phyloP scores from a whole-genome alignment of 2,329 filamentous ascomycete genomes.

The Monosporascus sp. region DNA sequence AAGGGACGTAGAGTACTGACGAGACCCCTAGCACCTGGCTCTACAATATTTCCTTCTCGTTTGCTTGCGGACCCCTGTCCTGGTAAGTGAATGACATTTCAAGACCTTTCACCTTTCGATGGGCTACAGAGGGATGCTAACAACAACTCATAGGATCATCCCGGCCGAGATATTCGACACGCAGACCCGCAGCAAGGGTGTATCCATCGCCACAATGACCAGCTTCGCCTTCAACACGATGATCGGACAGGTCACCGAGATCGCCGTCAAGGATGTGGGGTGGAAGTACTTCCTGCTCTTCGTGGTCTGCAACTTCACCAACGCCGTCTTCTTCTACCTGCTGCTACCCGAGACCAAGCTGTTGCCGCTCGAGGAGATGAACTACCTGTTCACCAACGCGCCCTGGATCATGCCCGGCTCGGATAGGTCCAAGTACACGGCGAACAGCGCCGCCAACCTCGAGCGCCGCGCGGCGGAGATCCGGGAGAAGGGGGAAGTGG shows the following conservation, averaged over 20 bases:
- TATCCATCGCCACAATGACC: conserved; percentile 68
- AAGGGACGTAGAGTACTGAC: conserved; percentile 1
- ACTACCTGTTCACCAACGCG: conserved; percentile 56
- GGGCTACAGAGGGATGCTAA: conserved; percentile 28
- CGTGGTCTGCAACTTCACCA: conserved; percentile 55
- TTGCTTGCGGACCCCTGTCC: conserved; percentile 62
- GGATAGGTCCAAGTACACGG: conserved; percentile 45
- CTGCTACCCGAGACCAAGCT: conserved; percentile 60
- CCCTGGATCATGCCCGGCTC: conserved; percentile 57
- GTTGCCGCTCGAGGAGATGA: conserved; percentile 62
- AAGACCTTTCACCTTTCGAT: not conserved
- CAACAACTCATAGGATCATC: conserved; percentile 37
- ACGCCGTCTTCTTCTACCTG: conserved; percentile 49
- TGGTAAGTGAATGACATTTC: conserved; percentile 14
- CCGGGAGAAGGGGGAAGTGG: conserved; percentile 38
- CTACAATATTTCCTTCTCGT: conserved; percentile 73
- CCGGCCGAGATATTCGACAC: conserved; percentile 74
- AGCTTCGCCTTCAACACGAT: conserved; percentile 68
- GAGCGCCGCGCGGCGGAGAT: conserved; percentile 54
- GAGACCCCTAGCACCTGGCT: conserved; percentile 56
- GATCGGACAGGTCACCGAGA: conserved; percentile 29
- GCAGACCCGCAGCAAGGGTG: conserved; percentile 66
- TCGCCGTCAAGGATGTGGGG: conserved; percentile 47
- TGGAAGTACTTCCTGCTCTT: conserved; percentile 58
- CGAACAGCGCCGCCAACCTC: conserved; percentile 42